phyloP scores from a whole-genome alignment of 1,284 basidiomycete species.

The Ceratobasidium sp. region DNA sequence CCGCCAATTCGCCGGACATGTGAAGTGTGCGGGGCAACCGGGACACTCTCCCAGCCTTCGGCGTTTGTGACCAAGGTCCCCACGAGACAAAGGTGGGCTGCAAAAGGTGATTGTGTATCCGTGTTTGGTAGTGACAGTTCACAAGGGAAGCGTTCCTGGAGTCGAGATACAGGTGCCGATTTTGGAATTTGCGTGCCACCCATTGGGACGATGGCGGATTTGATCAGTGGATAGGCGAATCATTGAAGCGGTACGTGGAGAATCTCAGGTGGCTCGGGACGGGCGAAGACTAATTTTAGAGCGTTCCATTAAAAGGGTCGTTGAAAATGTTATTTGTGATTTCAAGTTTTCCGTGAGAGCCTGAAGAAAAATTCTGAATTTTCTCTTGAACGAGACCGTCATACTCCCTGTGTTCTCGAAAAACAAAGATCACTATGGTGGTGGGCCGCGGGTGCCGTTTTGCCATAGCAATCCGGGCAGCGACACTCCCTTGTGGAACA shows the following conservation, averaged over 20 bases:
- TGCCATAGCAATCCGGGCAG: background rate
- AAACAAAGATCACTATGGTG: background rate
- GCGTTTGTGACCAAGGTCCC: constrained; percentile 10
- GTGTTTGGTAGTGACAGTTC: background rate
- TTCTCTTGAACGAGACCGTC: background rate
- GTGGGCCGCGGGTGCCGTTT: background rate
- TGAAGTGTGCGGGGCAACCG: constrained; percentile 1
- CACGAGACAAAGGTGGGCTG: background rate
- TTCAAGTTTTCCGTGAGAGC: background rate
- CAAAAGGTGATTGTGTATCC: constrained; percentile 5
- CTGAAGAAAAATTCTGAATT: background rate
- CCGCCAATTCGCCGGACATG: background rate
- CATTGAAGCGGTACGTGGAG: background rate
- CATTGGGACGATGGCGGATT: too few species aligned
- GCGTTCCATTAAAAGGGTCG: background rate
- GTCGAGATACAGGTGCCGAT: constrained; percentile 2
- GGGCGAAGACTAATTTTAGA: background rate
- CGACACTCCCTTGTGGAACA: background rate
- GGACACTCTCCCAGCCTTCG: constrained; percentile 2
- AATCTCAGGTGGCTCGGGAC: background rate
- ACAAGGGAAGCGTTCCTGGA: constrained; percentile 25
- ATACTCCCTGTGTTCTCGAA: background rate
- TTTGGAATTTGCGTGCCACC: background rate
- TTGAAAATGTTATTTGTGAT: background rate
- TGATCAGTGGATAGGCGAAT: background rate